Evolutionary conservation across 1,284 basidiomycete species (phyloP), one percentile per base, ranked within the genome.

Genomic region (Heterobasidion annosum): DNA sequence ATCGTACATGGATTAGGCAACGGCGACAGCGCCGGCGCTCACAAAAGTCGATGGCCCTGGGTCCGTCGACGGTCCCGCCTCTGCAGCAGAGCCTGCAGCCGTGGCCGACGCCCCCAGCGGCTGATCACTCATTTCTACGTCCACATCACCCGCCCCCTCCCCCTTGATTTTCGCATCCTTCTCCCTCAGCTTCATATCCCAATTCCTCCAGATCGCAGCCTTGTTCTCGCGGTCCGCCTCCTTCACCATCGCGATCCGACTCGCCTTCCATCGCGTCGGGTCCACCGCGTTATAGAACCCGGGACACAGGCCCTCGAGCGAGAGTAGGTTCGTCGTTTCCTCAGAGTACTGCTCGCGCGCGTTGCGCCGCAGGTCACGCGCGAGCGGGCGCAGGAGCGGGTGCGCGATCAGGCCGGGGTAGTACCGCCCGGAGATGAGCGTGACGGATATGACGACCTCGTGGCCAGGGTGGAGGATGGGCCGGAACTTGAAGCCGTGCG

Each of bases 391-490:
- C 43, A 88, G 67, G 32, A 81, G 69, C 0, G 84, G 83, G 61
- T 89, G 86, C 10, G 69, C 62, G 34, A 87, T 72, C 18, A 91
- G 70, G 8, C 73, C 68, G 5, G 88, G 83, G 64, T 91, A 91
- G 65, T 91, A 91, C 53, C 88, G 74, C 34, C 88, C 88, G 43
- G 79, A 78, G 55, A 91, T 75, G 54, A 88, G 68, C 25, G 79
- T 77, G 35, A 90, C 72, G 3, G 83, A 82, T 9, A 89, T 60
- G 18, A 85, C 75, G 25, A 75, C 79, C 67, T 91, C 86, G 59
- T 79, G 69, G 0, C 78, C 84, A n/a, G 78, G 71, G 1, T 70
- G 63, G 10, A 88, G 70, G 54, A 91, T 85, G 0, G 79, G 73
- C n/a, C 85, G 78, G 68, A 89, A 89, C 59, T 73, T 76, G 67